Conservation (phyloP, 2,329 filamentous ascomycete genomes). For the Pseudocercospora musae region DNA sequence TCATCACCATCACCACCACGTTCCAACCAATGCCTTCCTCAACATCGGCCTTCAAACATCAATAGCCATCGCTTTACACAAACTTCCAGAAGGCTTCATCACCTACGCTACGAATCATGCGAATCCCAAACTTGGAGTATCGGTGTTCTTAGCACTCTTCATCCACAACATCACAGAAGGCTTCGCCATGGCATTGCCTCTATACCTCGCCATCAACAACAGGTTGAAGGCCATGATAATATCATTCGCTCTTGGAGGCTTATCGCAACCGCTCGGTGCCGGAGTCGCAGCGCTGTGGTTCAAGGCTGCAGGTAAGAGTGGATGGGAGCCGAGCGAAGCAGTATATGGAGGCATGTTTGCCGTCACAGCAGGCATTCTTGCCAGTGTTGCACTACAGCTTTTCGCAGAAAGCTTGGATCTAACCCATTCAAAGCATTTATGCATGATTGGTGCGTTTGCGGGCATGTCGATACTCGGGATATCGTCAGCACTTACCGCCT, state of each 20-base stretch:
- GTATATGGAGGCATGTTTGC: constrained; percentile 82
- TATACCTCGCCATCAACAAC: constrained; percentile 85
- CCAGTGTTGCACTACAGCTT: constrained; percentile 82
- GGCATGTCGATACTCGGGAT: constrained; percentile 86
- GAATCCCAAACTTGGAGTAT: constrained; percentile 81
- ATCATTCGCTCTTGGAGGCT: constrained; percentile 77
- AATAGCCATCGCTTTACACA: constrained; percentile 91
- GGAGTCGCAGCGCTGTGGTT: constrained; percentile 84
- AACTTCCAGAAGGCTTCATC: constrained; percentile 82
- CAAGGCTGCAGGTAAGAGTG: constrained; percentile 54
- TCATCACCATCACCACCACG: constrained; percentile 88
- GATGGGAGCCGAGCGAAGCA: constrained; percentile 50
- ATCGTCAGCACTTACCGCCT: constrained; percentile 78
- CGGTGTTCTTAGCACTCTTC: constrained; percentile 91
- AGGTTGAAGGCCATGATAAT: constrained; percentile 79
- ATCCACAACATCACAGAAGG: constrained; percentile 98
- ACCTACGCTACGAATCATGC: constrained; percentile 98
- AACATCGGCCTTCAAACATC: constrained; percentile 95
- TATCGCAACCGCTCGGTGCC: constrained; percentile 84
- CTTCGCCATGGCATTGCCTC: constrained; percentile 85
- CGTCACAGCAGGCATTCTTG: constrained; percentile 89
- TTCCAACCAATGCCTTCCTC: constrained; percentile 88
- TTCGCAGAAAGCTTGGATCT: constrained; percentile 82
- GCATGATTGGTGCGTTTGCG: constrained; percentile 74
- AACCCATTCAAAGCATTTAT: constrained; percentile 73